Base-by-base conservation (phyloP, 768 basidiomycete genomes). In the Podaxis sp. region DNA sequence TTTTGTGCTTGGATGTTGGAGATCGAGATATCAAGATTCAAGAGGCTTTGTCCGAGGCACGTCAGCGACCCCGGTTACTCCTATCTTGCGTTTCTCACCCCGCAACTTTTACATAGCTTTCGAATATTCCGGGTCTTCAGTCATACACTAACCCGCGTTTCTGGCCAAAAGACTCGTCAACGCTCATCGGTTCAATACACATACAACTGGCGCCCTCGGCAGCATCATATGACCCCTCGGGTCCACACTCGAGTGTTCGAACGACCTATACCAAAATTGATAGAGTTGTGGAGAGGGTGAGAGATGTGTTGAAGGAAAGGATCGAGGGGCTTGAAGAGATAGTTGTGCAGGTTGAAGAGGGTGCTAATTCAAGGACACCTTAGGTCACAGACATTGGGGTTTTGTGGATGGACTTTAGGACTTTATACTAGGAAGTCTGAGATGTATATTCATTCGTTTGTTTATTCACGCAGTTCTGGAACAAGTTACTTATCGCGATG, bases 131-230 rank as follows among this genome's bases (percentile, higher is more conserved):
- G 65, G 96, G 94, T 2, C 77, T 99, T 3, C 85, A 82, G 2
- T 91, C 91, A 2, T 96, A 91, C 74, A 86, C 86, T 2, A 80
- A 82, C 0, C 86, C 96, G 0, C 84, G 93, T 25, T 97, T 99
- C 75, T 98, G 97, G 97, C 95, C 95, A 0, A 95, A 96, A 74
- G 96, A 98, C 73, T 85, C 93, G 3, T 82, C 84, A 2, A 87
- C 85, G 50, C 72, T 97, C 41, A 87, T 98, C 67, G 97, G 96
- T 24, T 94, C 93, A 6, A 93, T 98, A 59, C 94, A 93, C 71
- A 85, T 99, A 54, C 93, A 93, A 66, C 82, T 99, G n/a, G 80
- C 84, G 8, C 84, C 82, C 9, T 86, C 89, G 0, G 74, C 80
- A 0, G 80, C 87, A 0, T 75, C 82, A 0, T 71, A 80, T 66